Conservation (phyloP, 140 eudicot species). For the Erigeron philadelphicus region DNA sequence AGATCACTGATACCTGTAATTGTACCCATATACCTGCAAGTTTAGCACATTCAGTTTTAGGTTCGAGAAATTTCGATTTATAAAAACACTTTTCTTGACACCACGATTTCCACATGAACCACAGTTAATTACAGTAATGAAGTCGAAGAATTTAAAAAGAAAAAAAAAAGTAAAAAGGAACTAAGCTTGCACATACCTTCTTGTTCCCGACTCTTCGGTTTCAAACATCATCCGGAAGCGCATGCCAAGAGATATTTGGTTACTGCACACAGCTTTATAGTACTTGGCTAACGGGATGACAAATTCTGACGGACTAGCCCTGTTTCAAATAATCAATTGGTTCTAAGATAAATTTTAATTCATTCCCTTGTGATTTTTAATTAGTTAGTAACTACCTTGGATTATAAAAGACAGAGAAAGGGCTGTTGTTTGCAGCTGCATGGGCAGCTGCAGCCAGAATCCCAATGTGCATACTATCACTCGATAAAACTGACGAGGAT, state of each 20-base stretch:
- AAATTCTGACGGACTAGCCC: conserved; percentile 97
- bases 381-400: conserved; percentile 56
- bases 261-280: conserved; percentile 63
- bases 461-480: conserved; percentile 92
- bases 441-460: conserved; percentile 94
- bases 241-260: conserved; percentile 82
- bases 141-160: too few relatives aligned
- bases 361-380: background rate
- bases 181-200: conserved; percentile 47
- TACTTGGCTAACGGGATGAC: conserved; percentile 86
- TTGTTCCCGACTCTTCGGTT: conserved; percentile 83
- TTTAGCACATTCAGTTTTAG: background rate
- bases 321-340: conserved; percentile 29
- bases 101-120: background rate
- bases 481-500: conserved; percentile 78
- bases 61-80: background rate
- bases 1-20: conserved; percentile 82
- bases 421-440: conserved; percentile 85
- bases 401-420: conserved; percentile 74
- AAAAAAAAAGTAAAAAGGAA: background rate
- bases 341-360: background rate
- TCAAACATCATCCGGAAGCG: conserved; percentile 94
- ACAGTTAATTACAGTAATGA: too few relatives aligned
- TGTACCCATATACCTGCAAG: conserved; percentile 89
- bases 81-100: background rate